phyloP scores from a whole-genome alignment of 495 filamentous ascomycete species.

The Hyaloscypha bicolor region DNA sequence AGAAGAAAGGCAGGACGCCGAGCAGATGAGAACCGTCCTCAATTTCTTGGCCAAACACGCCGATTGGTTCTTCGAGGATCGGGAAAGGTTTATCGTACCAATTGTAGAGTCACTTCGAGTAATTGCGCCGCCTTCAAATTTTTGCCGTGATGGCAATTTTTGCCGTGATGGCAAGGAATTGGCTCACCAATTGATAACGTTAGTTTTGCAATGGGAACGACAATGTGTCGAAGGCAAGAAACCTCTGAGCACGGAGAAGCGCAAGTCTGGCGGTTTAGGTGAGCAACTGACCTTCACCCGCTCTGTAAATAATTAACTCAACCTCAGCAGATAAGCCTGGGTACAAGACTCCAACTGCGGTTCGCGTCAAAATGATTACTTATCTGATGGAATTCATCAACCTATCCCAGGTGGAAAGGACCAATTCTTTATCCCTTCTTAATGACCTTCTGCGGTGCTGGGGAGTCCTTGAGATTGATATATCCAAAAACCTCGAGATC shows the following conservation, averaged over 20 bases:
- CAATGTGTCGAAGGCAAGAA: constrained; percentile 66
- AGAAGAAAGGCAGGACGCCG: constrained; percentile 92
- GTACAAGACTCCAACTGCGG: constrained; percentile 65
- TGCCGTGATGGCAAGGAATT: constrained; percentile 93
- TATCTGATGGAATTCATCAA: constrained; percentile 94
- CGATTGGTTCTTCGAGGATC: constrained; percentile 90
- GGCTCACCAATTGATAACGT: constrained; percentile 81
- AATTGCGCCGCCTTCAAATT: constrained; percentile 80
- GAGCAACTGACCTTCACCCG: constrained; percentile 45
- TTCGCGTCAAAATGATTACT: constrained; percentile 78
- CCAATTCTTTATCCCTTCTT: too few relatives aligned
- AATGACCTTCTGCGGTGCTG: too few relatives aligned
- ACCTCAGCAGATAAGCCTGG: constrained; percentile 55
- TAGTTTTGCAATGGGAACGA: constrained; percentile 94
- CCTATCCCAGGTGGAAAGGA: too few relatives aligned
- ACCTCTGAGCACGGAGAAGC: constrained; percentile 74
- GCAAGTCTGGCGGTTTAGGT: constrained; percentile 62
- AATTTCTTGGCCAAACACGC: constrained; percentile 95
- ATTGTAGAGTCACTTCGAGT: constrained; percentile 89
- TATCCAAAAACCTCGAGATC: too few relatives aligned
- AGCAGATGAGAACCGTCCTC: constrained; percentile 96
- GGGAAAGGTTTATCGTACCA: constrained; percentile 84
- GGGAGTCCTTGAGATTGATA: too few relatives aligned
- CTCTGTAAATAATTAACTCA: constrained; percentile 37
- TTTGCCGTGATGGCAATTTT: too few relatives aligned